These are phyloP conservation scores for Fusarium hainanense DNA, from an alignment of 2,329 filamentous ascomycete genomes.

Conservation along the genomic window DNA sequence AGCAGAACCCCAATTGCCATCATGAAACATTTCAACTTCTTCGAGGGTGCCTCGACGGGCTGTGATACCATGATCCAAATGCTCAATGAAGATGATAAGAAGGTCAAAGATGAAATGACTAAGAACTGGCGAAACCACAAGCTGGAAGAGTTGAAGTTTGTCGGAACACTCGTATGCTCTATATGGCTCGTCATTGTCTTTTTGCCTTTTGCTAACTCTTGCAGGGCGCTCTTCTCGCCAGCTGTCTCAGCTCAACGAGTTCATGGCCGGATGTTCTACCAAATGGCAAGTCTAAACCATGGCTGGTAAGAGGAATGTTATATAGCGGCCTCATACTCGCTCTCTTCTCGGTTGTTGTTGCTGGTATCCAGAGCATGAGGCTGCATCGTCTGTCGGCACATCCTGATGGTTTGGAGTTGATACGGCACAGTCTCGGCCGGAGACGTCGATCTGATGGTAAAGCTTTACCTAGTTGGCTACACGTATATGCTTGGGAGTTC, in stretches of 20 bases:
- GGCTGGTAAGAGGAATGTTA: slow-evolving; percentile 7
- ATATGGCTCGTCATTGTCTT: rapidly evolving
- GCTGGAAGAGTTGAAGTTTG: slow-evolving; percentile 12
- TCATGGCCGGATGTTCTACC: slow-evolving; percentile 17
- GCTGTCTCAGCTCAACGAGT: slow-evolving; percentile 16
- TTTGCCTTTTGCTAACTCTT: neutral
- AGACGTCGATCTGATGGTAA: neutral
- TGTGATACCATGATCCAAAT: slow-evolving; percentile 17
- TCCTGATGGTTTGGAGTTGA: slow-evolving; percentile 6
- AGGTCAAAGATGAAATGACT: slow-evolving; percentile 8
- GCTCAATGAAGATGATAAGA: slow-evolving; percentile 11
- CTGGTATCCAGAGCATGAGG: slow-evolving; percentile 18
- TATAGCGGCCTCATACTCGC: slow-evolving; percentile 15
- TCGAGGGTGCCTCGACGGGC: neutral
- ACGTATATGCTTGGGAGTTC: slow-evolving; percentile 20
- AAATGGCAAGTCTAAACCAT: slow-evolving; percentile 13
- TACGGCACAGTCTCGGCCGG: slow-evolving; percentile 3
- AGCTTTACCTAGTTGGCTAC: slow-evolving; percentile 1
- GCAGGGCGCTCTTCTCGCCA: slow-evolving; percentile 16
- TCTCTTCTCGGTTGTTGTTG: slow-evolving; percentile 13
- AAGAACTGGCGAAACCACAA: slow-evolving; percentile 23
- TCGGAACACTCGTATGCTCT: slow-evolving; percentile 17
- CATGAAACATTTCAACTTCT: slow-evolving; percentile 7
- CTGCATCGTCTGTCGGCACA: slow-evolving; percentile 17
- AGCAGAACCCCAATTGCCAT: neutral